Evolutionary conservation across 768 basidiomycete species (phyloP).

Genomic region (Pleurotus djamor): DNA sequence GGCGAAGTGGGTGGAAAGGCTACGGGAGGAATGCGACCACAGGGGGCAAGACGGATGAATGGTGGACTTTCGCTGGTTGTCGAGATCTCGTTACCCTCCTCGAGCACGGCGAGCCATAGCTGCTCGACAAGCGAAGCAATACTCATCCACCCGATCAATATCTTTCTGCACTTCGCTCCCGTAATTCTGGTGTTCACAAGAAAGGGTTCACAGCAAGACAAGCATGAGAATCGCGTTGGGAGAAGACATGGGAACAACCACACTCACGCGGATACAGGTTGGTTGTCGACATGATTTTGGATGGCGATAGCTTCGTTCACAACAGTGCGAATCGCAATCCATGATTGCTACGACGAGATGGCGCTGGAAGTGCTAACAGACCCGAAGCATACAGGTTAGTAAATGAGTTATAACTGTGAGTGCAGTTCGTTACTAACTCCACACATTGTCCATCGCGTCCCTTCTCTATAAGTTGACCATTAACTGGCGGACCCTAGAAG

Average conservation of each 20-base stretch:
- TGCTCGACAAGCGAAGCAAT: conserved; percentile 67
- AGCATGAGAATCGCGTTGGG: not conserved
- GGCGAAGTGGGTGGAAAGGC: not conserved
- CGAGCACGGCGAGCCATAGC: conserved; percentile 33
- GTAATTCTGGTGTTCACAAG: conserved; percentile 47
- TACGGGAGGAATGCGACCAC: not conserved
- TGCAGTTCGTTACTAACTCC: conserved; percentile 43
- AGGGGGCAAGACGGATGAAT: not conserved
- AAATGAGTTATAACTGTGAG: not conserved
- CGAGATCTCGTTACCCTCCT: conserved; percentile 2
- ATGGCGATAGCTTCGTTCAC: conserved; percentile 65
- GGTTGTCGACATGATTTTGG: conserved; percentile 51
- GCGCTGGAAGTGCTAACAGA: conserved; percentile 71
- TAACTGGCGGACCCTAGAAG: conserved; percentile 5
- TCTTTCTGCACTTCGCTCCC: conserved; percentile 68
- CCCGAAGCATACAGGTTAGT: not conserved
- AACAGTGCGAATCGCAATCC: conserved; percentile 65
- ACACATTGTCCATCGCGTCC: conserved; percentile 73
- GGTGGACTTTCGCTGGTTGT: not conserved
- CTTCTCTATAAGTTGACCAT: conserved; percentile 47
- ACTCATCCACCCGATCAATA: conserved; percentile 69
- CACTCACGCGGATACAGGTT: conserved; percentile 56
- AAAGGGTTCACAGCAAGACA: not conserved
- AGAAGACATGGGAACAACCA: not conserved
- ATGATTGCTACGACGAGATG: conserved; percentile 71